These are phyloP conservation scores for Venturia effusa DNA, from an alignment of 2,329 filamentous ascomycete genomes.

Conservation along the genomic window DNA sequence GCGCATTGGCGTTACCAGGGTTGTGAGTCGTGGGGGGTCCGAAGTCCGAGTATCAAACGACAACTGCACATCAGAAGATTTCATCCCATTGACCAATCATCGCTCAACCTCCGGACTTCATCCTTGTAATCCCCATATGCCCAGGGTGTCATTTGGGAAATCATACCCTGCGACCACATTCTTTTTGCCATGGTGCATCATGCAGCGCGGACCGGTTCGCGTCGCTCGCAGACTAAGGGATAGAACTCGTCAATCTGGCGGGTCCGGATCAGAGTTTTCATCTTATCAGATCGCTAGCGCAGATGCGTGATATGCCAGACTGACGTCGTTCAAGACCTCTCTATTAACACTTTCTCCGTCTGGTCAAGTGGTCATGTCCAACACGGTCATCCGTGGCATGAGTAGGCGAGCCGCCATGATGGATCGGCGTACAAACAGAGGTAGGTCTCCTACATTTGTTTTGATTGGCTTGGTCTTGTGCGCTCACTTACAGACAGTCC, in stretches of 20 bases:
- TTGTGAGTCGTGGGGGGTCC: not conserved
- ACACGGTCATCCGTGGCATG: not conserved
- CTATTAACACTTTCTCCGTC: not conserved
- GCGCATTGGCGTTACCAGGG: not conserved
- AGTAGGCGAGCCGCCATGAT: no score
- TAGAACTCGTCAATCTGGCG: not conserved
- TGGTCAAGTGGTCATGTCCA: not conserved
- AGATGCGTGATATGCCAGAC: not conserved
- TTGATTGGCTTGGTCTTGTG: not conserved
- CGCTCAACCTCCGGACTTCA: not conserved
- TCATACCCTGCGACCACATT: not conserved
- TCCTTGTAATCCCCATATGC: not conserved
- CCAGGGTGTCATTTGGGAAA: not conserved
- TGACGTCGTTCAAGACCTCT: not conserved
- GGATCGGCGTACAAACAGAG: no score
- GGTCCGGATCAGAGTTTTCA: conserved; percentile 2
- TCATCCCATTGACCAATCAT: not conserved
- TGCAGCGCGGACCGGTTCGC: not conserved
- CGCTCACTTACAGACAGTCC: not conserved
- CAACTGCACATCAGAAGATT: not conserved
- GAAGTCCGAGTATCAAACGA: not conserved
- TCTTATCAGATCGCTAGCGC: conserved; percentile 9
- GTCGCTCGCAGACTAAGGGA: not conserved
- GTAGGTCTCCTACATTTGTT: not conserved
- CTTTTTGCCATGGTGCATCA: not conserved